Conservation (phyloP, 1,284 basidiomycete species). For the Cryptococcus sp. region DNA sequence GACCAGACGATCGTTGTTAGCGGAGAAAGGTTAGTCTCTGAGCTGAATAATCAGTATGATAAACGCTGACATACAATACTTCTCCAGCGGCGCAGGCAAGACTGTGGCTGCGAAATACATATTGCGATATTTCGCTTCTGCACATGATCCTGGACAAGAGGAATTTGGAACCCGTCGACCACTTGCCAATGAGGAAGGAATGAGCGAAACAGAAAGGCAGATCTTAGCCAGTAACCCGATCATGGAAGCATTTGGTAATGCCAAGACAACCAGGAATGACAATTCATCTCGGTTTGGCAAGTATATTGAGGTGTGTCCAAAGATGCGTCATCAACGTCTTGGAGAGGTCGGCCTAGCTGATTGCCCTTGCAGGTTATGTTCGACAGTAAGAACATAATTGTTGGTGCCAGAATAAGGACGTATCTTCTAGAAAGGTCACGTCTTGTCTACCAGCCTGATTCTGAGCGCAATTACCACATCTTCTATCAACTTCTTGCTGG, state of each 20-base stretch:
- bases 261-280: conserved; percentile 98
- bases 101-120: conserved; percentile 99
- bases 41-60: not conserved
- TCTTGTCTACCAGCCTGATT: conserved; percentile 93
- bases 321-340: not conserved
- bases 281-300: conserved; percentile 99
- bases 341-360: too few relatives aligned
- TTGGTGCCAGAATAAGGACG: conserved; percentile 94
- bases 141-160: conserved; percentile 74
- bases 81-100: conserved; percentile 88
- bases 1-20: conserved; percentile 99
- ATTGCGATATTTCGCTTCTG: conserved; percentile 97
- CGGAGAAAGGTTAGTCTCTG: conserved; percentile 76
- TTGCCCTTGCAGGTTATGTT: conserved; percentile 75
- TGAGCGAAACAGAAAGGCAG: conserved; percentile 92
- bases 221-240: conserved; percentile 98
- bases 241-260: conserved; percentile 98
- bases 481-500: conserved; percentile 99
- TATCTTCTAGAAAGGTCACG: conserved; percentile 96
- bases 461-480: conserved; percentile 98
- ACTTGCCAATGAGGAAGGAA: conserved; percentile 44
- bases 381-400: conserved; percentile 90
- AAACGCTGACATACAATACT: not conserved
- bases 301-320: conserved; percentile 82
- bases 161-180: conserved; percentile 17